A percentile compares a stretch with the other conserved stretches of the same genome.
phyloP scores from a whole-genome alignment of 2,329 filamentous ascomycete species.

The Dichotomopilus funicola region DNA sequence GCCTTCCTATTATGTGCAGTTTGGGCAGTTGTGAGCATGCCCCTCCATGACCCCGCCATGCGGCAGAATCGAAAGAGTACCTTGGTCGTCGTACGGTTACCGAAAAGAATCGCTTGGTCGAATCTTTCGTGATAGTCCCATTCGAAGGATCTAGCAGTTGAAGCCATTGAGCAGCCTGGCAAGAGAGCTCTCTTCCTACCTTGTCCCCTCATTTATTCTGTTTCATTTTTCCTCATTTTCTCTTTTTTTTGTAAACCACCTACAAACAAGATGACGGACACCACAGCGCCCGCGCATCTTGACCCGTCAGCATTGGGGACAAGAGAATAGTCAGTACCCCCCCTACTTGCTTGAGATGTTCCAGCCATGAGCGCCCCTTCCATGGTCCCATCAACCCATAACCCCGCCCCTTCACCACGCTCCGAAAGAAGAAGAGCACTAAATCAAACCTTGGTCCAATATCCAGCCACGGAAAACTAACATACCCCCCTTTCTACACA shows the following conservation, averaged over 20 bases:
- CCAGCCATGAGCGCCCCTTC: background rate
- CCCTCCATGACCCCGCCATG: slow-evolving; percentile 11
- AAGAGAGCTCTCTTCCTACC: too few relatives aligned
- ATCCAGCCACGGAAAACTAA: background rate
- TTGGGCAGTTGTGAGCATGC: background rate
- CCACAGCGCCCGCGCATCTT: slow-evolving; percentile 54
- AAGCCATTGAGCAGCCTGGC: too few relatives aligned
- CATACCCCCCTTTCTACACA: background rate
- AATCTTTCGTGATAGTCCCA: too few relatives aligned
- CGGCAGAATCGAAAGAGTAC: background rate
- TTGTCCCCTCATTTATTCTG: too few relatives aligned
- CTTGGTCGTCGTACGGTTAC: background rate
- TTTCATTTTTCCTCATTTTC: background rate
- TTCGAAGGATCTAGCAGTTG: too few relatives aligned
- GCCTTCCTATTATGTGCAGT: slow-evolving; percentile 2
- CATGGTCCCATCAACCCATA: background rate
- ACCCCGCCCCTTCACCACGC: background rate
- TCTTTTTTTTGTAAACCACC: background rate
- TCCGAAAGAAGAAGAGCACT: too few relatives aligned
- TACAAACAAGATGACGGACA: slow-evolving; percentile 6
- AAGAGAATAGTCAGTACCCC: slow-evolving; percentile 65
- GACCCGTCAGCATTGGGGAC: slow-evolving; percentile 76
- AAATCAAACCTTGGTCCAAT: too few relatives aligned
- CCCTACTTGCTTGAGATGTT: background rate
- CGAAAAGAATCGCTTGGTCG: too few relatives aligned